phyloP scores from a whole-genome alignment of 1,284 basidiomycete genomes.

The Tilletia caries region DNA sequence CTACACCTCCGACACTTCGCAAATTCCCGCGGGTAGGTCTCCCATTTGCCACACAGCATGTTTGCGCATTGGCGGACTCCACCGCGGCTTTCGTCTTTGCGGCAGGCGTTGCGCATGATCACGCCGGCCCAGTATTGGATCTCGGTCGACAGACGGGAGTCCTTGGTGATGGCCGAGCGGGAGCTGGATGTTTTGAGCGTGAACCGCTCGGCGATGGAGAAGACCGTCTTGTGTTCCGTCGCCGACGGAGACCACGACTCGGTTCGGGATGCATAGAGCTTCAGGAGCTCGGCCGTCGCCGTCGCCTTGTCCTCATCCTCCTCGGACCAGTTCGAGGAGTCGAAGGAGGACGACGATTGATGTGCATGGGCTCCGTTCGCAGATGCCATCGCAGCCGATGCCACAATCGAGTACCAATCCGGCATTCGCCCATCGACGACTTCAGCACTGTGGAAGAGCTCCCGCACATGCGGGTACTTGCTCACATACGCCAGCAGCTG shows the following conservation, averaged over 20 bases:
- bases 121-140: slow-evolving; percentile 99
- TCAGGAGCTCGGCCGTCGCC: not conserved
- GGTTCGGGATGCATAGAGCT: not conserved
- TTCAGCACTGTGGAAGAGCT: slow-evolving; percentile 72
- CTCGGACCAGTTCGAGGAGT: not conserved
- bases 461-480: slow-evolving; percentile 96
- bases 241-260: slow-evolving; percentile 2
- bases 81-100: slow-evolving; percentile 79
- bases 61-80: slow-evolving; percentile 97
- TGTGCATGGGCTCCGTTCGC: not conserved
- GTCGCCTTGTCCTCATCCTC: not conserved
- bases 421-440: slow-evolving; percentile 32
- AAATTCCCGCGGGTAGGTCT: slow-evolving; percentile 86
- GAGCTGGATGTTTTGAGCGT: slow-evolving; percentile 84
- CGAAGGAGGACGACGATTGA: not conserved
- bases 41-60: slow-evolving; percentile 86
- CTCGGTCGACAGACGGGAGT: slow-evolving; percentile 74
- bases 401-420: slow-evolving; percentile 19
- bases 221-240: slow-evolving; percentile 60
- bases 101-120: slow-evolving; percentile 97
- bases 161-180: slow-evolving; percentile 60
- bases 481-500: slow-evolving; percentile 93
- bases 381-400: slow-evolving; percentile 1
- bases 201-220: slow-evolving; percentile 91
- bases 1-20: slow-evolving; percentile 93